phyloP scores from a whole-genome alignment of 2,329 filamentous ascomycete species.

The Leptoxyphium fumago region DNA sequence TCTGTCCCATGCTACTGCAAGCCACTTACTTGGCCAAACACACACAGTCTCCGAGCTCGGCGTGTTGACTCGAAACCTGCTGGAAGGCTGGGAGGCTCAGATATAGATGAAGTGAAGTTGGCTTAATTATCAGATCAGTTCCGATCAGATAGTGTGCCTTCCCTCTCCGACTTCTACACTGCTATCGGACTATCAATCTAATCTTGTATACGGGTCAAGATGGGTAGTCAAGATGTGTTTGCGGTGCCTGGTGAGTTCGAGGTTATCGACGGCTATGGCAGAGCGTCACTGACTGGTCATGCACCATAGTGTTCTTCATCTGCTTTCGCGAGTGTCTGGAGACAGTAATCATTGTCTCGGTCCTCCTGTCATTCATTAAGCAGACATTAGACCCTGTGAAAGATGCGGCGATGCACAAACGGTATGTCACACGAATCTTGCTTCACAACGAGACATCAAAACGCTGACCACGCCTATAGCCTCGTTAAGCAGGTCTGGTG shows the following conservation, averaged over 20 bases:
- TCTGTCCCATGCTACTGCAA: no score
- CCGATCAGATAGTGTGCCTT: not conserved
- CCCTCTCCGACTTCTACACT: not conserved
- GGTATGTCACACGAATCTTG: constrained; percentile 40
- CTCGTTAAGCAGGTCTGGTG: constrained; percentile 45
- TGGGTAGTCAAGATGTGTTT: constrained; percentile 40
- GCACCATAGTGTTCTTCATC: constrained; percentile 60
- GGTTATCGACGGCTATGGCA: not conserved
- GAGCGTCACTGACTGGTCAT: not conserved
- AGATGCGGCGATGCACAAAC: constrained; percentile 49
- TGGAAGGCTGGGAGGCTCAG: no score
- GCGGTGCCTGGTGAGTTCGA: constrained; percentile 44
- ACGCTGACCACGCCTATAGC: constrained; percentile 1
- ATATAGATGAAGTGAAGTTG: not conserved
- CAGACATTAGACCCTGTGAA: constrained; percentile 56
- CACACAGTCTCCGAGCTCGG: no score
- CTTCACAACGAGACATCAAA: constrained; percentile 1
- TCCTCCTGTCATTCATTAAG: constrained; percentile 75
- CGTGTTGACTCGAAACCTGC: no score
- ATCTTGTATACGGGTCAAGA: not conserved
- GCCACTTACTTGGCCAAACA: no score
- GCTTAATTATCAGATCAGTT: constrained; percentile 5
- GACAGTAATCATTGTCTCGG: constrained; percentile 70
- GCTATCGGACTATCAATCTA: no score
- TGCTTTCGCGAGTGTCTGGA: constrained; percentile 77